phyloP scores from a whole-genome alignment of 1,284 basidiomycete species.

The Sporisorium iseilematis-ciliati region DNA sequence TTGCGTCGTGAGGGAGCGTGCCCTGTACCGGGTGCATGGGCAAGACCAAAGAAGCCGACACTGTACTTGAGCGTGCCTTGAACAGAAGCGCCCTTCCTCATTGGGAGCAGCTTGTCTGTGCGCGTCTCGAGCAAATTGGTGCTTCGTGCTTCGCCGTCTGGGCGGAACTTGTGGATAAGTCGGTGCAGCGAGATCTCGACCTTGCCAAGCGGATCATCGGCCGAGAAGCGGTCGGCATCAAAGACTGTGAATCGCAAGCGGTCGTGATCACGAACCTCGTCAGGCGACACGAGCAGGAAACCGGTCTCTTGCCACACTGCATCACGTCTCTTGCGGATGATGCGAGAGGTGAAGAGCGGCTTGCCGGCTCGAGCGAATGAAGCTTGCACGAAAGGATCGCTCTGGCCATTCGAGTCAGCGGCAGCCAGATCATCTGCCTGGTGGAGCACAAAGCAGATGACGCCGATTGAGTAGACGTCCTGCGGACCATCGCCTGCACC shows the following conservation, averaged over 20 bases:
- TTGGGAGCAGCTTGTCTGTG: constrained; percentile 52
- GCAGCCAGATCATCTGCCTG: constrained; percentile 59
- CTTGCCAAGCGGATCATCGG: constrained; percentile 65
- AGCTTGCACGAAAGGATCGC: constrained; percentile 63
- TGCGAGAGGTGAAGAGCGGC: constrained; percentile 59
- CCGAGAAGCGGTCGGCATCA: constrained; percentile 66
- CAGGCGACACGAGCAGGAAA: constrained; percentile 57
- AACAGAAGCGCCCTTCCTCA: constrained; percentile 47
- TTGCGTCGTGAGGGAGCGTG: constrained; percentile 41
- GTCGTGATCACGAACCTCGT: constrained; percentile 62
- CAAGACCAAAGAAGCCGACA: constrained; percentile 59
- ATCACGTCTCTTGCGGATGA: constrained; percentile 50
- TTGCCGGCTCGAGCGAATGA: constrained; percentile 60
- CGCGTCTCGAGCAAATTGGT: constrained; percentile 55
- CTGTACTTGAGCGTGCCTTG: constrained; percentile 63
- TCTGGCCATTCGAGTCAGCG: constrained; percentile 58
- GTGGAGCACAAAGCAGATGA: constrained; percentile 60
- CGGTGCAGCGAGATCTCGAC: constrained; percentile 57
- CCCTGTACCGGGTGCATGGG: constrained; percentile 43
- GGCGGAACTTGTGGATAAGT: constrained; percentile 48
- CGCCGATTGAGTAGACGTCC: constrained; percentile 59
- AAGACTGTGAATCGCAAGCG: constrained; percentile 58
- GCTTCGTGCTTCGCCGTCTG: constrained; percentile 25
- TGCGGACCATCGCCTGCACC: constrained; percentile 60
- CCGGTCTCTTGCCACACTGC: constrained; percentile 64